Conservation (phyloP, 1,284 basidiomycete genomes). For the Veloboletus limbatus region DNA sequence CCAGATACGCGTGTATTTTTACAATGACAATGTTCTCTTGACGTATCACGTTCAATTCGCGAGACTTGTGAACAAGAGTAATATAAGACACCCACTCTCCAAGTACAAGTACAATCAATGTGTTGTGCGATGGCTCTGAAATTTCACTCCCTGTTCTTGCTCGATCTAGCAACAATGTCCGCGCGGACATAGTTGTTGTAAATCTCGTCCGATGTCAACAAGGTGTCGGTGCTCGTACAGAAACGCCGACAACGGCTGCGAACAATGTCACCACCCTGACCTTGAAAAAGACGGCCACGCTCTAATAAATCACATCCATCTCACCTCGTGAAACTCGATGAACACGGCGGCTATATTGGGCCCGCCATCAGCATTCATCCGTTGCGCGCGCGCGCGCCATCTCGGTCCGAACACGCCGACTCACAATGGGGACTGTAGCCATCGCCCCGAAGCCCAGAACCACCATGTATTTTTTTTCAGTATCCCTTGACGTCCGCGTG, state of each 20-base stretch:
- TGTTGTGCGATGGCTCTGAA: no score
- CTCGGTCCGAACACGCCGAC: no score
- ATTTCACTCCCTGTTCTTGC: conserved; percentile 16
- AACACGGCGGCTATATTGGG: conserved; percentile 68
- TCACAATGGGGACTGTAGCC: conserved; percentile 58
- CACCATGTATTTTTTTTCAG: conserved; percentile 72
- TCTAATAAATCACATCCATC: background rate
- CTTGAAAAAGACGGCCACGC: no score
- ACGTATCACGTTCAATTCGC: no score
- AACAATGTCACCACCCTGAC: background rate
- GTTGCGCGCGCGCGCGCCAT: no score
- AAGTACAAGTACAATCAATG: no score
- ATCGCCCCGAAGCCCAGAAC: conserved; percentile 59
- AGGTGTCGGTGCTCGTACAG: conserved; percentile 48
- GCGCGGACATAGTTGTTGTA: conserved; percentile 59
- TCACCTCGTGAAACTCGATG: conserved; percentile 70
- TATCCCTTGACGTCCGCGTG: conserved; percentile 48
- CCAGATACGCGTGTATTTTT: no score
- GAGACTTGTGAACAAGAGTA: no score
- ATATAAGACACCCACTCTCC: no score
- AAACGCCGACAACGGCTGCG: conserved; percentile 49
- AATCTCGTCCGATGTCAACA: conserved; percentile 56
- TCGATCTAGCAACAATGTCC: conserved; percentile 36
- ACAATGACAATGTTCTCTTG: no score
- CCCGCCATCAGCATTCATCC: no score